These are phyloP conservation scores for Trichoderma gamsii DNA, from an alignment of 495 filamentous ascomycete genomes.

Conservation along the genomic window DNA sequence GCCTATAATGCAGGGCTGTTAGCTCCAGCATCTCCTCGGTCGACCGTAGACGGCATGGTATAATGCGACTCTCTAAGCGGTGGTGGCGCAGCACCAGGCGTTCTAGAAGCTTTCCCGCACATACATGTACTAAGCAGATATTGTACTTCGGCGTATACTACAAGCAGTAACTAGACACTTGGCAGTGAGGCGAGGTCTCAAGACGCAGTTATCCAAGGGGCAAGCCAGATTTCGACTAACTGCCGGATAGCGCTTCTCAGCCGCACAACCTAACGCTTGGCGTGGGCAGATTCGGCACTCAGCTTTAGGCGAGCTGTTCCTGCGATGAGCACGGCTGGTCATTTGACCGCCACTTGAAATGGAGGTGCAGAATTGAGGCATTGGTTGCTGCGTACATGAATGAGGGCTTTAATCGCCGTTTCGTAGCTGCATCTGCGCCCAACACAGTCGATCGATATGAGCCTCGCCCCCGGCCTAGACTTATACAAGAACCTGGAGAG, in stretches of 20 bases:
- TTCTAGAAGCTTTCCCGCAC: not conserved
- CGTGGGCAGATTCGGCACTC: not conserved
- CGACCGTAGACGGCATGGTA: not conserved
- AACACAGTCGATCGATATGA: too few relatives aligned
- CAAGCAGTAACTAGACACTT: not conserved
- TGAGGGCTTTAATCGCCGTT: too few relatives aligned
- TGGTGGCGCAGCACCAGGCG: not conserved
- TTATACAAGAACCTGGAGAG: too few relatives aligned
- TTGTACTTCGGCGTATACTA: too few relatives aligned
- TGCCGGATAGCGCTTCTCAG: not conserved
- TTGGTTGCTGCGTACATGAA: too few relatives aligned
- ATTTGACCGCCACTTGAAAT: not conserved
- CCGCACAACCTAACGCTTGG: not conserved
- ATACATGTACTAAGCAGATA: not conserved
- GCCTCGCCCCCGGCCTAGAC: too few relatives aligned
- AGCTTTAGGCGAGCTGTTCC: not conserved
- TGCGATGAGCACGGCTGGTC: not conserved
- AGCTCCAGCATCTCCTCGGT: not conserved
- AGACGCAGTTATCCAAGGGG: too few relatives aligned
- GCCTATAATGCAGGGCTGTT: not conserved
- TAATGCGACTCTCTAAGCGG: not conserved
- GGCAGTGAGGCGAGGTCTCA: not conserved
- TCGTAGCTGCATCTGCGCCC: too few relatives aligned
- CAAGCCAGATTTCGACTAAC: not conserved
- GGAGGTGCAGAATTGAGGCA: too few relatives aligned